Evolutionary conservation across 2,329 filamentous ascomycete genomes (phyloP).

Genomic region (Aspergillus spinulosporus): DNA sequence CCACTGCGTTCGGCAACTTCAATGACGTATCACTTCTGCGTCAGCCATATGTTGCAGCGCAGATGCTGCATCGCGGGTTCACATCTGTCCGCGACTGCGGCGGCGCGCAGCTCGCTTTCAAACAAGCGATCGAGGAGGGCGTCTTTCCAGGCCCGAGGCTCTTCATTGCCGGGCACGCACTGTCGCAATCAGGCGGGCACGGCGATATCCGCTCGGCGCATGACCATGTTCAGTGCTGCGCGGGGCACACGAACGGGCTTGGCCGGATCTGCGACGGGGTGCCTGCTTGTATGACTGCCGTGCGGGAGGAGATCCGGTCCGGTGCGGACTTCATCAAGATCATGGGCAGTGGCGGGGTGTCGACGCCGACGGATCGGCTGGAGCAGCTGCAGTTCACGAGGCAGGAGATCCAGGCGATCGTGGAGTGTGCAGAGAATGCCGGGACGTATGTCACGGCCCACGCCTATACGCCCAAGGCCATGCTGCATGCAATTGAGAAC

Average conservation of each 20-base stretch:
- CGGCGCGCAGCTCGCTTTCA: constrained; percentile 55
- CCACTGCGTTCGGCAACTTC: constrained; percentile 25
- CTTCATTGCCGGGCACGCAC: constrained; percentile 56
- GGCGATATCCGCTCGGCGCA: constrained; percentile 47
- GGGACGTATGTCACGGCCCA: constrained; percentile 60
- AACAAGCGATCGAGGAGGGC: constrained; percentile 56
- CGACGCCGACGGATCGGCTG: constrained; percentile 56
- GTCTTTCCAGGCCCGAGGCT: constrained; percentile 57
- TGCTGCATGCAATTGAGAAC: constrained; percentile 57
- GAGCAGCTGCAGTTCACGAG: constrained; percentile 58
- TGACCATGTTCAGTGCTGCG: constrained; percentile 47
- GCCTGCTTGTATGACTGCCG: constrained; percentile 53
- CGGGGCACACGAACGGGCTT: constrained; percentile 39
- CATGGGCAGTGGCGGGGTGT: constrained; percentile 60
- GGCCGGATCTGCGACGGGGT: constrained; percentile 57
- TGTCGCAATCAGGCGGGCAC: constrained; percentile 62
- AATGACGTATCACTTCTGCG: constrained; percentile 26
- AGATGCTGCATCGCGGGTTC: constrained; percentile 60
- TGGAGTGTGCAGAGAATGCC: constrained; percentile 50
- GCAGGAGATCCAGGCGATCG: constrained; percentile 58
- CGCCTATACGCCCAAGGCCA: constrained; percentile 57
- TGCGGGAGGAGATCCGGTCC: constrained; percentile 56
- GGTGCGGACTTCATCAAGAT: constrained; percentile 65
- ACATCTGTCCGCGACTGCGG: constrained; percentile 61
- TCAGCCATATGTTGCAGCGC: constrained; percentile 26